Base-by-base conservation (phyloP, 2,329 filamentous ascomycete genomes). In the Monosporascus sp. region DNA sequence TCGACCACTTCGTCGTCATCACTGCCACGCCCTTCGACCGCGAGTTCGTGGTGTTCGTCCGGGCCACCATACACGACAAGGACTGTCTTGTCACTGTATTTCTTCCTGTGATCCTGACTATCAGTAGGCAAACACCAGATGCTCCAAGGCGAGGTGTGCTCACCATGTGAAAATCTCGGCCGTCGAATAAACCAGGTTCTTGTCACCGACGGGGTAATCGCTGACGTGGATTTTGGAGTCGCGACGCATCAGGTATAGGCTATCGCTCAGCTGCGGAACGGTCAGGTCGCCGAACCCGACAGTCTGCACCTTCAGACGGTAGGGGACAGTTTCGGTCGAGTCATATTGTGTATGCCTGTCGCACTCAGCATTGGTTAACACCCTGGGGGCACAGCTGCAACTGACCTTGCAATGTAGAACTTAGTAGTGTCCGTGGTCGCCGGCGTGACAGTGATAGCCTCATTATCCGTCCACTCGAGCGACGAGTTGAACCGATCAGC, bases 201-300 rank as follows among this genome's bases (percentile, higher is more conserved):
- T 69, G n/a, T 78, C 76, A 0, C 82, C 84, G 47, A 89, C 69
- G 14, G 80, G 73, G 55, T 89, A 90, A 59, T 90, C 84, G 0
- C 79, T 83, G 4, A 89, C 80, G 61, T 86, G 82, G 43, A 87
- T 78, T 69, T 82, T 88, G 0, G 85, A 86, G 63, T 90, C 86
- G 22, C 86, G 74, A 0, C 86, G 81, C 40, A 56, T 62, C 17
- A 63, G 53, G 7, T 54, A 49, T 3, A 64, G 51, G 17, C 57
- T 52, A 14, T 60, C 60, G 3, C 55, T 56, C 3, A 62, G 58
- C 49, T 60, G 63, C 48, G 58, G 64, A 27, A 59, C 31, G 5
- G 31, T 34, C 31, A 34, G 31, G 31, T 34, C 9, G 11, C 31
- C 31, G 11, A 34, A 34, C 31, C 31, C 9, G 31, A 34, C 11